Base-by-base conservation (phyloP, 441 rosid species). In the Biscutella laevigata region DNA sequence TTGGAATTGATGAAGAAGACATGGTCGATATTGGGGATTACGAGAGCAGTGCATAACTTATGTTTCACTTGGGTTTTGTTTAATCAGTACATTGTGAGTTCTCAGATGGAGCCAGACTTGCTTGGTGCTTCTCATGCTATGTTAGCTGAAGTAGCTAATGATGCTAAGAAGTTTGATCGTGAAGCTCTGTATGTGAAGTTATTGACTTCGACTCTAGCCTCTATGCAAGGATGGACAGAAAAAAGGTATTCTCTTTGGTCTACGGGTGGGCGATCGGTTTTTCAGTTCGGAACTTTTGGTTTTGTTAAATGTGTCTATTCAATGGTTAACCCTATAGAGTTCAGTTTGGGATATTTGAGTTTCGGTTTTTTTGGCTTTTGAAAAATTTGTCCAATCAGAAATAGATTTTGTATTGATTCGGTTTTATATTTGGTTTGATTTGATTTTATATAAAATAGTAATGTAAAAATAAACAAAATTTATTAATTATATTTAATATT, bases 1-100 rank as follows among this genome's bases (percentile, higher is more conserved):
- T 48, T 84, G 8, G 98, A 91, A 52, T 61, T 91, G 5, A 87
- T 91, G 75, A 91, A 83, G 67, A 91, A 87, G 74, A 87, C 98
- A 3, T 91, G 98, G 96, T 21, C 80, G 3, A 81, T 86, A 22
- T 50, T 91, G 38, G 98, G 92, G 35, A 83, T 91, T 50, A 81
- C 65, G 7, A 45, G 82, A 22, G 44, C 78, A 0, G 52, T 84
- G 7, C 98, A 91, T 67, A 83, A 91, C 57, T 39, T 83, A 20
- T 84, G 90, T 73, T 78, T 84, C 53, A 73, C 90, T 1, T 87
- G 98, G 98, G 82, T 80, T 42, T 50, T 91, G 36, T 85, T 91
- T 41, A 79, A 78, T 19, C 96, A 84, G 7, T 85, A 87, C 37
- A 78, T 91, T 9, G 61, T 36, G 15, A 87, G 94, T 3, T 59